Evolutionary conservation across 352 stramenopile species (phyloP).

Genomic region (Peronosclerospora sorghi): DNA sequence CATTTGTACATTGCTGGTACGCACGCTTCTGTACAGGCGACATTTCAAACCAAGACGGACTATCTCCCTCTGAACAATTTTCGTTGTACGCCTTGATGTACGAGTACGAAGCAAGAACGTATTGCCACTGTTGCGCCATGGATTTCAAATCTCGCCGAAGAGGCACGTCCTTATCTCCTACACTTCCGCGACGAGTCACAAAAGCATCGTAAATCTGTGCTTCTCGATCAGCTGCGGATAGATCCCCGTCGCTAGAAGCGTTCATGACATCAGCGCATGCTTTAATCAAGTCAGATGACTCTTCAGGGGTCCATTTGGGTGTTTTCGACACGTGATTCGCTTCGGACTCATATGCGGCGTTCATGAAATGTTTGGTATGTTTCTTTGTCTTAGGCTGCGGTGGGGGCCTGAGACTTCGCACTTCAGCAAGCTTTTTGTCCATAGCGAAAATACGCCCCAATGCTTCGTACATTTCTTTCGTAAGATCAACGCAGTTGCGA

Average conservation of each 20-base stretch:
- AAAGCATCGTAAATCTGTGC: constrained; percentile 27
- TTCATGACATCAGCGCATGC: constrained; percentile 32
- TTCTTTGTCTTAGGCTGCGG: constrained; percentile 7
- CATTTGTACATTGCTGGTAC: constrained; percentile 30
- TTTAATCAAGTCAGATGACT: constrained; percentile 27
- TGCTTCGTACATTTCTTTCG: constrained; percentile 22
- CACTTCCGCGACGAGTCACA: constrained; percentile 15
- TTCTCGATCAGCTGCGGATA: constrained; percentile 20
- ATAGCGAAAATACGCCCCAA: constrained; percentile 24
- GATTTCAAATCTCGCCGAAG: constrained; percentile 15
- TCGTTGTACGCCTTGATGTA: constrained; percentile 35
- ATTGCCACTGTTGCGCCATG: constrained; percentile 28
- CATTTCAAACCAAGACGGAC: constrained; percentile 26
- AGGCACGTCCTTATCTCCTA: constrained; percentile 13
- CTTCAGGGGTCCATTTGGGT: constrained; percentile 22
- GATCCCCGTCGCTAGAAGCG: constrained; percentile 9
- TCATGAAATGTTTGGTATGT: constrained; percentile 3
- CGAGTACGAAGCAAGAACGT: constrained; percentile 28
- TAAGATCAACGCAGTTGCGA: constrained; percentile 28
- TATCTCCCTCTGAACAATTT: constrained; percentile 13
- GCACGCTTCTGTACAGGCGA: constrained; percentile 20
- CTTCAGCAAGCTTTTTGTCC: constrained; percentile 15
- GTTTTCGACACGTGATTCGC: constrained; percentile 10
- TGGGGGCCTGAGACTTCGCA: constrained; percentile 15
- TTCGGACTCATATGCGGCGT: constrained; percentile 6